A percentile compares a stretch with the other conserved stretches of the same genome.
phyloP scores from a whole-genome alignment of 192 early-diverging fungal species.

The Entomortierella beljakovae region DNA sequence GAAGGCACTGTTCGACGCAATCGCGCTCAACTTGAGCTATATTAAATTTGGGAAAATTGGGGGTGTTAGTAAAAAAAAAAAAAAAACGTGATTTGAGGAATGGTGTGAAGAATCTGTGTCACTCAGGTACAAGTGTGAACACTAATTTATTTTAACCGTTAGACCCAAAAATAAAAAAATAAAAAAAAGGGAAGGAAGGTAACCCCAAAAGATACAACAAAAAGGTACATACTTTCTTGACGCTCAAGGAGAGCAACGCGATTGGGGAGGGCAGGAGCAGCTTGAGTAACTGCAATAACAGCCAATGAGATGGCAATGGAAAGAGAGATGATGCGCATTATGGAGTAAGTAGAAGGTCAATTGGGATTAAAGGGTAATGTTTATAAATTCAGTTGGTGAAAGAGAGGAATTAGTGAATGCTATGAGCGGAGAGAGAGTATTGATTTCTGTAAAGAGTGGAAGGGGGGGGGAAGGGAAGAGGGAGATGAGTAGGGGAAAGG shows the following conservation, averaged over 20 bases:
- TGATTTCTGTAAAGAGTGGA: neutral
- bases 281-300: slow-evolving; percentile 13
- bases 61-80: too few relatives aligned
- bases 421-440: too few relatives aligned
- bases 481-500: neutral
- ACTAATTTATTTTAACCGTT: too few relatives aligned
- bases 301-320: slow-evolving; percentile 30
- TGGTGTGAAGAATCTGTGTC: too few relatives aligned
- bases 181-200: neutral
- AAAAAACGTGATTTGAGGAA: too few relatives aligned
- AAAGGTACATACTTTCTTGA: slow-evolving; percentile 14
- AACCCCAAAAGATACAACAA: neutral
- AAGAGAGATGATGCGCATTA: slow-evolving; percentile 32
- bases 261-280: slow-evolving; percentile 6
- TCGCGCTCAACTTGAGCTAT: neutral
- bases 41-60: too few relatives aligned
- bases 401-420: too few relatives aligned
- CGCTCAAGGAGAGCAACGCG: neutral
- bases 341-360: neutral
- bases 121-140: too few relatives aligned
- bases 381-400: too few relatives aligned
- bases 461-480: neutral
- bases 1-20: slow-evolving; percentile 33
- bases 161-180: neutral
- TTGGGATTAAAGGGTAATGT: too few relatives aligned